Percentiles rank a stretch among this genome's conserved stretches.
These are phyloP conservation scores for Cyanodermella asteris DNA, from an alignment of 2,329 filamentous ascomycete genomes.

Conservation along the genomic window DNA sequence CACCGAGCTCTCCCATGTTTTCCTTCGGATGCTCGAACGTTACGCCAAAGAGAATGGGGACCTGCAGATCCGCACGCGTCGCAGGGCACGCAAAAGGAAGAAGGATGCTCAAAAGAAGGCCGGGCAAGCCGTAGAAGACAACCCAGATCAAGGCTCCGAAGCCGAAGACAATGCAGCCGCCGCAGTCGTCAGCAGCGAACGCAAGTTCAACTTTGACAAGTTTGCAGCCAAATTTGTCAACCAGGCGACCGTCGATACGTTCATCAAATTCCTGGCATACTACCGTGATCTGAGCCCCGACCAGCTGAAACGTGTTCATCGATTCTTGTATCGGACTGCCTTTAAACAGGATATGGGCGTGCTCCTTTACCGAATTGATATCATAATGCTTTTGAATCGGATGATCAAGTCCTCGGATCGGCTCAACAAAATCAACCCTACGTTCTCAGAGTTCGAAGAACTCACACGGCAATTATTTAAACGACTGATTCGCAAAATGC, in stretches of 20 bases:
- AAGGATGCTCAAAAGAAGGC: slow-evolving; percentile 27
- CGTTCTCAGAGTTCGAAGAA: slow-evolving; percentile 79
- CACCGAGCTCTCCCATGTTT: slow-evolving; percentile 79
- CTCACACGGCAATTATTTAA: slow-evolving; percentile 66
- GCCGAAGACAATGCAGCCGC: slow-evolving; percentile 54
- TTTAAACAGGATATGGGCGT: slow-evolving; percentile 89
- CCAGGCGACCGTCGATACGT: slow-evolving; percentile 74
- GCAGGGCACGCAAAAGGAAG: slow-evolving; percentile 50
- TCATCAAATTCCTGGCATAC: slow-evolving; percentile 55
- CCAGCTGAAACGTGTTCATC: slow-evolving; percentile 78
- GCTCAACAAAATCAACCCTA: slow-evolving; percentile 41
- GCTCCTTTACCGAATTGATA: slow-evolving; percentile 75
- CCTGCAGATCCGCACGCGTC: slow-evolving; percentile 71
- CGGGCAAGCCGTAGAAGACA: slow-evolving; percentile 31
- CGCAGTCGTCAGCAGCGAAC: slow-evolving; percentile 51
- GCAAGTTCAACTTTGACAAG: slow-evolving; percentile 80
- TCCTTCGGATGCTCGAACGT: slow-evolving; percentile 71
- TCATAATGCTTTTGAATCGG: slow-evolving; percentile 65
- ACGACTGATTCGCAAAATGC: slow-evolving; percentile 61
- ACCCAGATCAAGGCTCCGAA: slow-evolving; percentile 32
- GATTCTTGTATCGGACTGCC: slow-evolving; percentile 80
- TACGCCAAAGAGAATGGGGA: slow-evolving; percentile 92
- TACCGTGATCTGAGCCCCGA: slow-evolving; percentile 58
- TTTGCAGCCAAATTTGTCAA: slow-evolving; percentile 65
- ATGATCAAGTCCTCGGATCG: slow-evolving; percentile 80